Evolutionary conservation across 345 rosid genomes (phyloP).

Genomic region (Mangifera indica): DNA sequence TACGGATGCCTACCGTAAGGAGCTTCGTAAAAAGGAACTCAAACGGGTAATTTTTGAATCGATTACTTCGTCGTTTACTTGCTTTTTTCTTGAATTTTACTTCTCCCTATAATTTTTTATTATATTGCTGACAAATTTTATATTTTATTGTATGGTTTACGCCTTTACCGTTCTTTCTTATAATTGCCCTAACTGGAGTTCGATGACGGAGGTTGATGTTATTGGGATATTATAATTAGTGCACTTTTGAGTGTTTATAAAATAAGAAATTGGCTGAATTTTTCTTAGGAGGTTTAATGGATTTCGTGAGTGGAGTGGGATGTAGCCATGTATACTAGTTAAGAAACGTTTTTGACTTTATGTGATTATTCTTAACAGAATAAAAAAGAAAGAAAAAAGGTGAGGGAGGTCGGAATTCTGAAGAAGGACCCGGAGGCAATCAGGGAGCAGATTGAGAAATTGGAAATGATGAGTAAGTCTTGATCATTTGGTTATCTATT

Average conservation of each 20-base stretch:
- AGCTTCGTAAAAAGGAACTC: conserved; percentile 89
- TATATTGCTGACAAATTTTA: not conserved
- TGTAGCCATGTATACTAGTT: not conserved
- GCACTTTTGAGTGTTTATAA: not conserved
- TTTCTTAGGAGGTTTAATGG: not conserved
- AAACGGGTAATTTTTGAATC: conserved; percentile 55
- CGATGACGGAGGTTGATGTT: not conserved
- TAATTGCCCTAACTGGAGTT: not conserved
- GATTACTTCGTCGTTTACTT: not conserved
- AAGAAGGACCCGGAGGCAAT: conserved; percentile 94
- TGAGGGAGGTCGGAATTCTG: conserved; percentile 95
- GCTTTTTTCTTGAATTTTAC: not conserved
- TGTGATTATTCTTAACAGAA: conserved; percentile 51
- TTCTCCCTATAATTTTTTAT: no score
- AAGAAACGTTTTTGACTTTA: not conserved
- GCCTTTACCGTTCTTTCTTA: no score
- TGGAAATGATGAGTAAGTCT: conserved; percentile 87
- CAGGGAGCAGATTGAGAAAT: conserved; percentile 84
- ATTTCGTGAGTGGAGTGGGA: not conserved
- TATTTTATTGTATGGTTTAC: not conserved
- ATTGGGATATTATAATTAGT: no score
- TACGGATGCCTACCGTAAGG: conserved; percentile 96
- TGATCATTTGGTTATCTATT: conserved; percentile 2
- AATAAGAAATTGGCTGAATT: not conserved
- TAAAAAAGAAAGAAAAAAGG: conserved; percentile 96